phyloP scores from a whole-genome alignment of 441 rosid genomes.

The Aquilaria agallochum region DNA sequence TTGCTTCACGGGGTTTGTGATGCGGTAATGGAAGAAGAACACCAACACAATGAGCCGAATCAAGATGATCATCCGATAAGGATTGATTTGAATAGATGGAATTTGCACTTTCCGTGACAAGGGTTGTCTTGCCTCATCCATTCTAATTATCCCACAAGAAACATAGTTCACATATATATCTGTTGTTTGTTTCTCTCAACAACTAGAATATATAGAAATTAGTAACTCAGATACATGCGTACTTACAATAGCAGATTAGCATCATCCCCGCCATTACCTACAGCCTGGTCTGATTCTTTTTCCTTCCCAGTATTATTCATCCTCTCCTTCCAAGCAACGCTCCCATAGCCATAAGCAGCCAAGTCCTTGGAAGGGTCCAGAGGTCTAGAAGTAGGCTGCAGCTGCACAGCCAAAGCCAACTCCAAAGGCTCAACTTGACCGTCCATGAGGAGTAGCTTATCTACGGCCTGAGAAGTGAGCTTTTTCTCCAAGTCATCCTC shows the following conservation, averaged over 20 bases:
- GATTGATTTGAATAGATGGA: conserved; percentile 46
- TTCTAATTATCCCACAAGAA: conserved; percentile 27
- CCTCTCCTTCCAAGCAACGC: conserved; percentile 75
- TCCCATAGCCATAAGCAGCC: conserved; percentile 73
- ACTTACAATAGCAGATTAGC: conserved; percentile 54
- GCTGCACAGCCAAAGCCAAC: conserved; percentile 39
- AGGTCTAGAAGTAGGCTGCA: conserved; percentile 24
- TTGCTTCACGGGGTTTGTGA: conserved; percentile 43
- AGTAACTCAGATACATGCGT: background rate
- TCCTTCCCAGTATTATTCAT: conserved; percentile 54
- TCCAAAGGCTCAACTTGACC: conserved; percentile 36
- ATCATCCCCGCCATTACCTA: conserved; percentile 35
- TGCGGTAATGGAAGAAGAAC: conserved; percentile 49
- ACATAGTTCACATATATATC: background rate
- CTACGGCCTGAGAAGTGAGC: conserved; percentile 32
- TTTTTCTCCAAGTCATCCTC: conserved; percentile 54
- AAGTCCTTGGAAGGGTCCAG: conserved; percentile 70
- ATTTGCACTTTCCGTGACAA: conserved; percentile 42
- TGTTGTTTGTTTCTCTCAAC: background rate
- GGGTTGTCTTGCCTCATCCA: conserved; percentile 57
- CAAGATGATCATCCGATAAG: conserved; percentile 48
- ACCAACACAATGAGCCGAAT: conserved; percentile 41
- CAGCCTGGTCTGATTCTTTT: conserved; percentile 42
- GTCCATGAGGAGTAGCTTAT: conserved; percentile 32
- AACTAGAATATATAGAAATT: background rate